Evolutionary conservation across 1,139 yeast genomes (phyloP).

Genomic region (Geotrichum macrosporum): DNA sequence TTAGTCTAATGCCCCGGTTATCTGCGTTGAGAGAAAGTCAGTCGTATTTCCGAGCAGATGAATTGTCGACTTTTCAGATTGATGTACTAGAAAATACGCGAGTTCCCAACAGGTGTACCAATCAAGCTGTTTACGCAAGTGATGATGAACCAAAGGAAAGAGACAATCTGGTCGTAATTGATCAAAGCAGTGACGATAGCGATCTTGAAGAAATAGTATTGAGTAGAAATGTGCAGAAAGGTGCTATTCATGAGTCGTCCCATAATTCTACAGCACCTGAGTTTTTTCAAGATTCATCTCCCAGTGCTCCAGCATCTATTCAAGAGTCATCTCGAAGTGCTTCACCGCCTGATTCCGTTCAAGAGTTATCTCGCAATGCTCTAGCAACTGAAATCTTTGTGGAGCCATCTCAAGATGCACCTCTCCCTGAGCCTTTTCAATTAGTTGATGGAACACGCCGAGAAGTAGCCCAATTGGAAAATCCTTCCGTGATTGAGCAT

Average conservation of each 20-base stretch:
- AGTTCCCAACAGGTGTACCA: no score
- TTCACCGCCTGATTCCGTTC: neutral
- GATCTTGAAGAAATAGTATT: neutral
- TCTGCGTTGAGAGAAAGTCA: no score
- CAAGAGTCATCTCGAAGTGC: neutral
- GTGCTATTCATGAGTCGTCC: neutral
- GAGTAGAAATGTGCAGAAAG: neutral
- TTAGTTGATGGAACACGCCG: no score
- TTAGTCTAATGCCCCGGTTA: no score
- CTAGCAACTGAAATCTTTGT: neutral
- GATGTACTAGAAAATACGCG: no score
- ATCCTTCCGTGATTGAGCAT: no score
- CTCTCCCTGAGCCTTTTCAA: neutral
- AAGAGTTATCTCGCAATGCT: neutral
- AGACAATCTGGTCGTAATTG: slow-evolving; percentile 14
- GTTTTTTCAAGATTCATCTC: neutral
- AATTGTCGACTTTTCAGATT: no score
- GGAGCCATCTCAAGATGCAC: neutral
- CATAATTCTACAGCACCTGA: neutral
- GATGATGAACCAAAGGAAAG: slow-evolving; percentile 13
- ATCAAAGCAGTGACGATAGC: slow-evolving; percentile 9
- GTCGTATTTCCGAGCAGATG: no score
- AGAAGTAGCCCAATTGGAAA: no score
- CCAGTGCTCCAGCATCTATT: neutral
- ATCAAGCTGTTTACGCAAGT: neutral